A percentile compares a stretch with the other conserved stretches of the same genome.
phyloP scores from a whole-genome alignment of 2,329 filamentous ascomycete genomes.

The Colletotrichum sp. region DNA sequence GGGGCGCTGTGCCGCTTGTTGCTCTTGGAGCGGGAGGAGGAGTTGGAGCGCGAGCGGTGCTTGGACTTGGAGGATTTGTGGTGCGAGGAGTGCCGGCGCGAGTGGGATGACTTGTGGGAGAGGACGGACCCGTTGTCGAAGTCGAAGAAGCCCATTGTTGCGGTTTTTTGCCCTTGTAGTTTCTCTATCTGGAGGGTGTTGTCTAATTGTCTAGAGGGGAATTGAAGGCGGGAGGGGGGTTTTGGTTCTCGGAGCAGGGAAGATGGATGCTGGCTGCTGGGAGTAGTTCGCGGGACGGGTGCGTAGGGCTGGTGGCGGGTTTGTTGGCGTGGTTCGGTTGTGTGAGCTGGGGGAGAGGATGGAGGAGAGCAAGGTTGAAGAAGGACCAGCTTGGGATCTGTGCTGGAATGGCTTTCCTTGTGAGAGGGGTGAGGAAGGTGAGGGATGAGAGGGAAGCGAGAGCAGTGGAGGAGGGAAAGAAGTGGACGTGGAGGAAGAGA shows the following conservation, averaged over 20 bases:
- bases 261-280: not conserved
- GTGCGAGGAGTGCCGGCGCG: conserved; percentile 20
- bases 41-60: conserved; percentile 43
- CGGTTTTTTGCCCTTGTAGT: not conserved
- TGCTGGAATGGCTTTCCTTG: not conserved
- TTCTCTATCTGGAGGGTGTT: not conserved
- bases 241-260: not conserved
- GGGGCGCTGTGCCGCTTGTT: conserved; percentile 35
- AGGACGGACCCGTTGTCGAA: conserved; percentile 21
- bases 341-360: not conserved
- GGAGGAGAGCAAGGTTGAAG: not conserved
- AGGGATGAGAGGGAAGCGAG: not conserved
- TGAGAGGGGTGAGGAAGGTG: not conserved
- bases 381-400: not conserved
- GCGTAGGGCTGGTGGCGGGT: not conserved
- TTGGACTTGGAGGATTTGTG: conserved; percentile 24
- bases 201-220: not conserved
- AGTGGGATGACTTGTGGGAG: conserved; percentile 20
- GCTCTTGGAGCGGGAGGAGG: conserved; percentile 37
- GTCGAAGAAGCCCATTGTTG: conserved; percentile 23
- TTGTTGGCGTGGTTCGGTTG: not conserved
- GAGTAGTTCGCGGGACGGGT: not conserved
- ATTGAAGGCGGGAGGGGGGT: not conserved
- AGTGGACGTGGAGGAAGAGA: not conserved
- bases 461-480: not conserved